A percentile compares a stretch with the other conserved stretches of the same genome.
Evolutionary conservation across 306 rosid genomes (phyloP).

Genomic region (Acacia melanoxylon): DNA sequence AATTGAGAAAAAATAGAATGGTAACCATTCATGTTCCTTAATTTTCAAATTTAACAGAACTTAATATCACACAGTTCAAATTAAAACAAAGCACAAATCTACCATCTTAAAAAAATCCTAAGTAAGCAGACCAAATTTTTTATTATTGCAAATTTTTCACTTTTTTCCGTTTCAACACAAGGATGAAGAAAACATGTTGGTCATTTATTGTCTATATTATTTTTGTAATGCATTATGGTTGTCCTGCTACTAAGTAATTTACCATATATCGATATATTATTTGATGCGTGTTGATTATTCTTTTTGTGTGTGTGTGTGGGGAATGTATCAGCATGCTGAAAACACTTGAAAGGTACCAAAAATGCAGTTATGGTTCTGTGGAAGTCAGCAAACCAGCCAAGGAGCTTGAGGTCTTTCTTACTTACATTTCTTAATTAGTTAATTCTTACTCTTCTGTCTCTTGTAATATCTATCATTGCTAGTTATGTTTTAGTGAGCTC

Average conservation of each 20-base stretch:
- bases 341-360: conserved; percentile 33
- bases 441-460: not conserved
- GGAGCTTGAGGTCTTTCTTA: conserved; percentile 46
- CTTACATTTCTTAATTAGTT: not conserved
- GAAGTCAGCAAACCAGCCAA: conserved; percentile 81
- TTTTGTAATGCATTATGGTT: not conserved
- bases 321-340: conserved; percentile 14
- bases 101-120: not conserved
- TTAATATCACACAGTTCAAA: not conserved
- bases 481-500: not conserved
- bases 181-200: not conserved
- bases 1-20: not conserved
- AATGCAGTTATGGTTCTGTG: conserved; percentile 89
- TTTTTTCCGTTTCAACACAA: not conserved
- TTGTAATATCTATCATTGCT: not conserved
- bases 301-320: too few relatives aligned
- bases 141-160: too few relatives aligned
- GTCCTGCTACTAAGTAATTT: not conserved
- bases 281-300: not conserved
- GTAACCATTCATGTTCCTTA: not conserved
- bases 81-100: not conserved
- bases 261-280: not conserved
- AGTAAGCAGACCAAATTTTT: not conserved
- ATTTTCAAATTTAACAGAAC: not conserved
- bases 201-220: not conserved